These are phyloP conservation scores for Verticillium tricorpus DNA, from an alignment of 2,329 filamentous ascomycete genomes.

Conservation along the genomic window DNA sequence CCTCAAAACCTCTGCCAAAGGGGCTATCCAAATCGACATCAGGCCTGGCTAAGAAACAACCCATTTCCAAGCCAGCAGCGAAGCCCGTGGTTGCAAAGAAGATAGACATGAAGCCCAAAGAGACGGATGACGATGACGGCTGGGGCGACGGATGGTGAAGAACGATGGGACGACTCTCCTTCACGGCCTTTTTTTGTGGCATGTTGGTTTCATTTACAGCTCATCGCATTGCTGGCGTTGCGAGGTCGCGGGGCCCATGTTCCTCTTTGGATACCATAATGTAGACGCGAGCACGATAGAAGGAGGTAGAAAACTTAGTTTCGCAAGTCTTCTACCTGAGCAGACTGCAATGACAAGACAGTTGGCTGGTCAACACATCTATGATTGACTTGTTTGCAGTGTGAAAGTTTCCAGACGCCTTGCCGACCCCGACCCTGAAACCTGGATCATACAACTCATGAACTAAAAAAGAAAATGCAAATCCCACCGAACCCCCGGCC, in stretches of 20 bases:
- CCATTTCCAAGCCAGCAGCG: conserved; percentile 25
- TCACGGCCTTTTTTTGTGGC: background rate
- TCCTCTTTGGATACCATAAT: conserved; percentile 7
- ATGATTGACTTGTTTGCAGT: background rate
- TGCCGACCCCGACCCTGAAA: conserved; percentile 11
- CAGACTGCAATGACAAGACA: conserved; percentile 5
- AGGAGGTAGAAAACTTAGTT: background rate
- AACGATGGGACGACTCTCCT: background rate
- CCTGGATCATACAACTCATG: conserved; percentile 3
- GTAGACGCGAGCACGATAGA: background rate
- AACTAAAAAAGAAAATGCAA: conserved; percentile 1
- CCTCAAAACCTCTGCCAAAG: conserved; percentile 70
- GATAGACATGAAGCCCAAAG: conserved; percentile 64
- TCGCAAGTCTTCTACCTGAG: background rate
- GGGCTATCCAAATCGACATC: conserved; percentile 62
- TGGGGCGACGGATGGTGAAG: conserved; percentile 64
- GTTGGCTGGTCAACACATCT: conserved; percentile 7
- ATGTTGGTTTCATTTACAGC: background rate
- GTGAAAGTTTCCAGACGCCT: conserved; percentile 11
- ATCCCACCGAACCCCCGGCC: background rate
- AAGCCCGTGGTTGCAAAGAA: conserved; percentile 56
- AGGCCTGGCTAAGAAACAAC: conserved; percentile 34
- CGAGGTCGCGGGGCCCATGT: background rate
- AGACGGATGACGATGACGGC: conserved; percentile 51
- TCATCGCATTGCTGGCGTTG: background rate